Evolutionary conservation across 345 rosid species (phyloP), one percentile per base, ranked within the genome.

Genomic region (Raphanus raphanistrum): DNA sequence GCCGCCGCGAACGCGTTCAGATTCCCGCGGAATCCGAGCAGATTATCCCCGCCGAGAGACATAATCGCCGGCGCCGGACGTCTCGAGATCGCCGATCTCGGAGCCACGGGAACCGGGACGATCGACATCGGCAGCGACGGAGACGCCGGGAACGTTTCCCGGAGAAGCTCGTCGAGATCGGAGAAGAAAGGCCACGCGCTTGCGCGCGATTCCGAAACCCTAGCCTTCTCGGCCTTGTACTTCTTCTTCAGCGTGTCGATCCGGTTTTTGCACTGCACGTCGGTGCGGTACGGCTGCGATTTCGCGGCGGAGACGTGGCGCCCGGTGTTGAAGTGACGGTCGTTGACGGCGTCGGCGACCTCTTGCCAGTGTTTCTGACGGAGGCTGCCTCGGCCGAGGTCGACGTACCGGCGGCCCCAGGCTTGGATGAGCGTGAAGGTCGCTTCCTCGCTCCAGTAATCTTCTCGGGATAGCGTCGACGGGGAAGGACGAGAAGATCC

Each of bases 321-420:
- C 4, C 79, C 79, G 68, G 73, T 33, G 63, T 75, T 74, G 35
- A 91, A 96, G 77, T 96, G 99, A 69, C 87, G 90, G 73, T 90
- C 87, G 78, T 96, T 96, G 60, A 96, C 99, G 79, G 92, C 86
- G 77, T 90, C 88, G 11, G 99, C 98, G 17, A 95, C 99, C 71
- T 95, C 98, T 54, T 90, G 97, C 99, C 99, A 96, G 80, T 96
- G 97, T 71, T 93, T 96, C 83, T 93, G 99, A 12, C 99, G 99
- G 62, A 96, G 98, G 67, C 89, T 88, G 1, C 99, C 99, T 0
- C 99, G 89, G 86, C 79, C 90, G 38, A 96, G 97, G 63, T 93
- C 94, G 52, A 96, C 28, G 80, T 88, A 96, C 26, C 98, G 94
- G 36, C 86, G 72, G 12, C 99, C 99, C 99, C 99, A 96, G 15